These are phyloP conservation scores for Nakaseomyces nivariensis DNA, from an alignment of 1,139 yeast species.

Conservation along the genomic window DNA sequence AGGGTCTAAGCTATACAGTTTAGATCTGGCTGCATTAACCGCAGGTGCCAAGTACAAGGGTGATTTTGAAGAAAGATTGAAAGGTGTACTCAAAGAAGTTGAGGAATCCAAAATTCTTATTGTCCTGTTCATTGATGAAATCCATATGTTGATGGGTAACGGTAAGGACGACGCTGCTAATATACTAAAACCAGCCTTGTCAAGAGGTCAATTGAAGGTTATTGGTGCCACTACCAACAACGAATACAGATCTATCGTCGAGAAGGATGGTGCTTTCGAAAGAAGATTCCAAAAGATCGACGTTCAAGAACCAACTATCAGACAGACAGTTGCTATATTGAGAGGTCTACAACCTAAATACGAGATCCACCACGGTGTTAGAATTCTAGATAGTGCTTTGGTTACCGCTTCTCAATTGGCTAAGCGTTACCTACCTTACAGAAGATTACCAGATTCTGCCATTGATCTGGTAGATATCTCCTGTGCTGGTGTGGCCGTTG, in stretches of 20 bases:
- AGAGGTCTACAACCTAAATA: constrained; percentile 95
- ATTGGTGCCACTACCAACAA: constrained; percentile 96
- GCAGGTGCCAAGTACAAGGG: constrained; percentile 99
- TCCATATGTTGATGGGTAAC: constrained; percentile 98
- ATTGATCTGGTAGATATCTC: constrained; percentile 94
- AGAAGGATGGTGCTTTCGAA: constrained; percentile 97
- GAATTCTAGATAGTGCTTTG: constrained; percentile 89
- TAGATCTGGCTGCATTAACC: constrained; percentile 89
- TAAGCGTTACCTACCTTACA: constrained; percentile 84
- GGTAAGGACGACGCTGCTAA: constrained; percentile 93
- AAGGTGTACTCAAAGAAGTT: constrained; percentile 89
- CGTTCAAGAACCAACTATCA: constrained; percentile 85
- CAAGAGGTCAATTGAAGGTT: constrained; percentile 92
- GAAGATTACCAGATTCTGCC: constrained; percentile 96
- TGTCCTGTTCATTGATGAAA: constrained; percentile 87
- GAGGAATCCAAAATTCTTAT: constrained; percentile 82
- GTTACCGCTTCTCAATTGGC: constrained; percentile 95
- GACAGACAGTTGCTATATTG: constrained; percentile 89
- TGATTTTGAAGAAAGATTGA: constrained; percentile 94
- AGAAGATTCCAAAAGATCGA: constrained; percentile 97
- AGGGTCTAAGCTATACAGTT: constrained; percentile 68
- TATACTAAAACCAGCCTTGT: constrained; percentile 90
- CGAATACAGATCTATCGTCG: constrained; percentile 85
- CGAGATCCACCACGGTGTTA: constrained; percentile 96
- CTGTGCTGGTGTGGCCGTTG: constrained; percentile 96